A percentile compares a stretch with the other conserved stretches of the same genome.
Conservation (phyloP, 257 asterid species). For the Gentiana dahurica region DNA sequence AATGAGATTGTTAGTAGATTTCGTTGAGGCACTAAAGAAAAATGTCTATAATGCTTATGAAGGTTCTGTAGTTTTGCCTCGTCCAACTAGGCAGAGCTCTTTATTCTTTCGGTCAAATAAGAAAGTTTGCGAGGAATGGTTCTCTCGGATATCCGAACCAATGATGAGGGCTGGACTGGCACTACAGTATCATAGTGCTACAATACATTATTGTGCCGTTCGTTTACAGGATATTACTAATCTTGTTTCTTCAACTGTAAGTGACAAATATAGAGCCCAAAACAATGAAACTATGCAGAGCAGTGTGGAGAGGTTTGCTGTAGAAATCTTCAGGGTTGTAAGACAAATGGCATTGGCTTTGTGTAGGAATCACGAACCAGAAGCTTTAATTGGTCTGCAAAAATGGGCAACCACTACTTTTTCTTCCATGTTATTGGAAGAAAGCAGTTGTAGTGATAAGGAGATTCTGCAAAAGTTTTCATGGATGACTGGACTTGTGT, state of each 20-base stretch:
- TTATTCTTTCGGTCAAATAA: slow-evolving; percentile 91
- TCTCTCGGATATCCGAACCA: slow-evolving; percentile 96
- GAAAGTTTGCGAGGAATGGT: slow-evolving; percentile 99
- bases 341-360: slow-evolving; percentile 63
- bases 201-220: slow-evolving; percentile 65
- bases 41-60: slow-evolving; percentile 96
- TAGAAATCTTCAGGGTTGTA: slow-evolving; percentile 57
- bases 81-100: slow-evolving; percentile 73
- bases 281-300: slow-evolving; percentile 48
- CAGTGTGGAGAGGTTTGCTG: slow-evolving; percentile 53
- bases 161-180: slow-evolving; percentile 98
- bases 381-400: slow-evolving; percentile 73
- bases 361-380: slow-evolving; percentile 71
- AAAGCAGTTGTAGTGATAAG: slow-evolving; percentile 31
- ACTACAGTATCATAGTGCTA: slow-evolving; percentile 82
- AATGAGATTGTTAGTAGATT: slow-evolving; percentile 90
- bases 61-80: slow-evolving; percentile 77
- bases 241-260: slow-evolving; percentile 45
- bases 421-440: slow-evolving; percentile 62
- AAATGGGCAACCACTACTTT: slow-evolving; percentile 72
- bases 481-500: slow-evolving; percentile 89
- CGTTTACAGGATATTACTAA: slow-evolving; percentile 66
- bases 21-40: slow-evolving; percentile 96
- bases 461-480: slow-evolving; percentile 50
- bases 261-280: slow-evolving; percentile 61